Percentiles rank a stretch among this genome's conserved stretches.
These are phyloP conservation scores for Carallia brachiata DNA, from an alignment of 345 rosid genomes.

Conservation along the genomic window DNA sequence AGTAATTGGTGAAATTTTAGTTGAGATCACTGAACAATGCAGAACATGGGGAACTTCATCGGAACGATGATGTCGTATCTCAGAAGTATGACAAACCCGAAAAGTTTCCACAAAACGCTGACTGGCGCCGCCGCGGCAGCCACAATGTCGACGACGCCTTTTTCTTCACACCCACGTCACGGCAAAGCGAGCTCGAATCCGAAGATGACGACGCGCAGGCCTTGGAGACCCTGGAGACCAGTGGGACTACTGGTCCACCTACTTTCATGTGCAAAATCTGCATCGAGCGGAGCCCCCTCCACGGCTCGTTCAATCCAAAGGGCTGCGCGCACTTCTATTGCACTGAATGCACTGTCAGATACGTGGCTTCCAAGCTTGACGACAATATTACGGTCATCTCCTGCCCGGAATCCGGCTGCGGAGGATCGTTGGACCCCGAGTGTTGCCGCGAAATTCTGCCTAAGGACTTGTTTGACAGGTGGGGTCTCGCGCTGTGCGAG, in stretches of 20 bases:
- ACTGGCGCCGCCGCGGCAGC: not conserved
- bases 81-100: not conserved
- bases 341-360: slow-evolving; percentile 38
- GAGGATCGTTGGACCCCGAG: slow-evolving; percentile 33
- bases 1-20: too few relatives aligned
- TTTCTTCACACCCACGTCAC: not conserved
- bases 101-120: not conserved
- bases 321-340: slow-evolving; percentile 56
- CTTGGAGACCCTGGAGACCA: too few relatives aligned
- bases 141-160: not conserved
- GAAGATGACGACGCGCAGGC: not conserved
- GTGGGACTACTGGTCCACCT: not conserved
- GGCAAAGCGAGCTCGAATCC: not conserved
- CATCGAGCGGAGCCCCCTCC: slow-evolving; percentile 22
- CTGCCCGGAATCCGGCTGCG: slow-evolving; percentile 33
- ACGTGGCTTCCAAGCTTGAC: slow-evolving; percentile 47
- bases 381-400: slow-evolving; percentile 25
- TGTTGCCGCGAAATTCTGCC: slow-evolving; percentile 40
- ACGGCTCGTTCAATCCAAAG: slow-evolving; percentile 33
- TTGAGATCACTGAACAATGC: not conserved
- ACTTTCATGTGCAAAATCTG: slow-evolving; percentile 51
- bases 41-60: slow-evolving; percentile 12
- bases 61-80: not conserved
- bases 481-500: slow-evolving; percentile 54
- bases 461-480: slow-evolving; percentile 35